Base-by-base conservation (phyloP, 1,284 basidiomycete species). In the Vanrija pseudolonga region DNA sequence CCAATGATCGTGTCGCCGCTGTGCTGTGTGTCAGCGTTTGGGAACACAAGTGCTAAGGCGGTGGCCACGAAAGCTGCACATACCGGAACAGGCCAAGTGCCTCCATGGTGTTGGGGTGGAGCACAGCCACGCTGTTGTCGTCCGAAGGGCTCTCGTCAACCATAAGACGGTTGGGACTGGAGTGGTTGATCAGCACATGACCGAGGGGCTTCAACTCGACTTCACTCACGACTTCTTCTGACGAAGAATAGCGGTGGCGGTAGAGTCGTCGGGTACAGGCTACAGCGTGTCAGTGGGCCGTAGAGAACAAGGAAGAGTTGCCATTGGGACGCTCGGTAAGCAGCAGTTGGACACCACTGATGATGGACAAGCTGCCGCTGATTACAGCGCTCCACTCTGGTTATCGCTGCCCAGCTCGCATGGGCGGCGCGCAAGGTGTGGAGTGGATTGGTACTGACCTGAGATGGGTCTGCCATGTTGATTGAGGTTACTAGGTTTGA, bases 101-200 rank as follows among this genome's bases (percentile, higher is more conserved):
- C 78, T 98, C 96, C 95, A 98, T 98, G 47, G 96, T 98, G 39
- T 86, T 87, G 49, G 95, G 92, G 79, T 95, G 91, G 43, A 98
- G 82, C 40, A 90, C 94, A 47, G 93, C 94, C 62, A 97, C 94
- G 85, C 74, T 77, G 64, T 73, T 97, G 72, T 97, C 93, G 76
- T 97, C 93, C 32, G 87, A 83, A 17, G 86, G 82, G 36, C 90
- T 85, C 73, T 97, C 93, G 69, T 96, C 93, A 60, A 95, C 91
- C 70, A 95, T 87, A 60, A 97, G 82, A 71, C 92, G 89, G 81
- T 96, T 95, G 42, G 93, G 92, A 26, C 92, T 95, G 65, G 14
- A 63, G 46, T 62, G 49, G 47, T 18, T 32, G 12, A 32, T 50
- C 39, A 60, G 55, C 42, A 43, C 7, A 44, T 51, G 59, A 19